A percentile compares a stretch with the other conserved stretches of the same genome.
Conservation (phyloP, 192 early-diverging fungal species). For the Coemansia sp. region DNA sequence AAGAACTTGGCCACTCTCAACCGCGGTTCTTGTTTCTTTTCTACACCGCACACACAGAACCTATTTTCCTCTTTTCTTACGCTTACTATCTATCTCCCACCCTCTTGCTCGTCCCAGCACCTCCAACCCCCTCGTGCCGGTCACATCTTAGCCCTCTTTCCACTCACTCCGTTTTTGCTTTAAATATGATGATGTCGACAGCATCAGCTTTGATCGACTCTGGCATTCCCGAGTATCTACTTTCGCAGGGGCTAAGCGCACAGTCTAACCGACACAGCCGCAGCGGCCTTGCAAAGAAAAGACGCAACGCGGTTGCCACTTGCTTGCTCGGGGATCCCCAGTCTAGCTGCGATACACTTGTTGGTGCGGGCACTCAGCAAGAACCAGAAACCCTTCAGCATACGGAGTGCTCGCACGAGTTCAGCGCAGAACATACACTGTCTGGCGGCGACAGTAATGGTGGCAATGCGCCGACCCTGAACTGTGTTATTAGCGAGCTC, state of each 20-base stretch:
- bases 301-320: conserved; percentile 11
- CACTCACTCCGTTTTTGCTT: neutral
- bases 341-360: conserved; percentile 4
- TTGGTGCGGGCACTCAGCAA: conserved; percentile 1
- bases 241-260: conserved; percentile 33
- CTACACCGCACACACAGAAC: neutral
- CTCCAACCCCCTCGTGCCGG: no score
- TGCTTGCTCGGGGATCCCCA: neutral
- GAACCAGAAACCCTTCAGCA: neutral
- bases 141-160: no score
- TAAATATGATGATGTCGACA: neutral
- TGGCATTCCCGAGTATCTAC: conserved; percentile 13
- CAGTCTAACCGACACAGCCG: conserved; percentile 23
- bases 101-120: neutral
- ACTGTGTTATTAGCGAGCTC: conserved; percentile 11
- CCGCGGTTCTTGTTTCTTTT: neutral
- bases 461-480: neutral
- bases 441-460: neutral
- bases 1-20: neutral
- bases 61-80: neutral
- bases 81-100: neutral
- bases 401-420: neutral
- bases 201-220: conserved; percentile 1
- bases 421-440: neutral
- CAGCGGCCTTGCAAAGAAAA: neutral